phyloP scores from a whole-genome alignment of 805 yeast species.

The Candida xyloterini region DNA sequence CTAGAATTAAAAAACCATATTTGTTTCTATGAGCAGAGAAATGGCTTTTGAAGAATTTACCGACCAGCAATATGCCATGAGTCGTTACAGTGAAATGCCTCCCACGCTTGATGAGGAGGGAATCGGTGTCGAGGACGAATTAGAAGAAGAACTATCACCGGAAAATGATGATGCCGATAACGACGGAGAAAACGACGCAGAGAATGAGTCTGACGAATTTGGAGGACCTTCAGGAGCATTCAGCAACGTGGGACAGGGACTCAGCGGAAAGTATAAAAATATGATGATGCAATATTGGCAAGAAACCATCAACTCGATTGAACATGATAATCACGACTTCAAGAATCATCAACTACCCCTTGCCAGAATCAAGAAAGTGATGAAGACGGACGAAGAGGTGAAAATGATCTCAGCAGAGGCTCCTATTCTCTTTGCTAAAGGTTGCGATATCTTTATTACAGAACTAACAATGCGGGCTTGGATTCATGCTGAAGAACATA shows the following conservation, averaged over 20 bases:
- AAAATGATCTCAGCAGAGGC: conserved; percentile 98
- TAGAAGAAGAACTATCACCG: conserved; percentile 26
- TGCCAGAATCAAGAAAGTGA: conserved; percentile 94
- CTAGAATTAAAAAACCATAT: conserved; percentile 2
- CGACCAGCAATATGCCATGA: conserved; percentile 14
- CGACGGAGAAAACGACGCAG: conserved; percentile 34
- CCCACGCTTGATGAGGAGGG: conserved; percentile 16
- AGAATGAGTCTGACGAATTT: conserved; percentile 38
- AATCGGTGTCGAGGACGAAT: conserved; percentile 24
- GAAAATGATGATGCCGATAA: conserved; percentile 32
- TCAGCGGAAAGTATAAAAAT: conserved; percentile 75
- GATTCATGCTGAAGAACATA: conserved; percentile 97
- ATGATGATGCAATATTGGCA: conserved; percentile 98
- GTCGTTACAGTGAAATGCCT: conserved; percentile 14
- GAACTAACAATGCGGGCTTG: conserved; percentile 98
- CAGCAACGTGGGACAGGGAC: conserved; percentile 88
- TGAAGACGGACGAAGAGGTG: conserved; percentile 97
- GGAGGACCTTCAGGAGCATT: conserved; percentile 38
- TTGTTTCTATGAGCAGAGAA: conserved; percentile 8
- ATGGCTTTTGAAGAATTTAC: conserved; percentile 20
- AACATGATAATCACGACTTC: conserved; percentile 84
- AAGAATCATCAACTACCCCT: conserved; percentile 92
- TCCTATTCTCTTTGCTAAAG: conserved; percentile 94
- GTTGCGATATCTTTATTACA: conserved; percentile 95
- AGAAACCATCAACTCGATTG: conserved; percentile 86